phyloP scores from a whole-genome alignment of 305 asterid genomes.

The Andrographis paniculata region DNA sequence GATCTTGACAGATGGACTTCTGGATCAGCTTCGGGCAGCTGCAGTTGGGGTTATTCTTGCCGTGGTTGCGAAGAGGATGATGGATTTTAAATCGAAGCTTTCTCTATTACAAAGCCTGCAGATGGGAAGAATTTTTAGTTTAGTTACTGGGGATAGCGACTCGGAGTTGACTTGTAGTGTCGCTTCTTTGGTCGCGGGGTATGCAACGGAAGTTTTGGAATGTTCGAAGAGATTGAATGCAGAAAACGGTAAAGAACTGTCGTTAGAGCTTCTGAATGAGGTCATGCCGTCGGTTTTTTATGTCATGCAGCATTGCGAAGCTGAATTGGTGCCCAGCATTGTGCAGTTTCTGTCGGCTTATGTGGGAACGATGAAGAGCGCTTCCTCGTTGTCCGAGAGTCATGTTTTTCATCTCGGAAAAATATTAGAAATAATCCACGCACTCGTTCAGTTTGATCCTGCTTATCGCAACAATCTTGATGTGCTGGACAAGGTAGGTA shows the following conservation, averaged over 20 bases:
- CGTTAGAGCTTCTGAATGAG: conserved; percentile 58
- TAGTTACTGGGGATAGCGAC: conserved; percentile 46
- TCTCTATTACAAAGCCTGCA: conserved; percentile 62
- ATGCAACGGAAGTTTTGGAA: conserved; percentile 69
- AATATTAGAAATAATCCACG: conserved; percentile 76
- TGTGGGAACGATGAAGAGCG: conserved; percentile 78
- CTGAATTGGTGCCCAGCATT: conserved; percentile 59
- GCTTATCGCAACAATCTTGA: conserved; percentile 57
- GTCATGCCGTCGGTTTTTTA: conserved; percentile 73
- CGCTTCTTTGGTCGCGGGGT: conserved; percentile 64
- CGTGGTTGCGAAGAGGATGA: conserved; percentile 80
- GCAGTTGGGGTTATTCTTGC: conserved; percentile 75
- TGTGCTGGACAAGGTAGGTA: conserved; percentile 70
- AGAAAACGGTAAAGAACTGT: conserved; percentile 45
- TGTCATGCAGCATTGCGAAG: conserved; percentile 57
- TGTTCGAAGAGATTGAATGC: conserved; percentile 59
- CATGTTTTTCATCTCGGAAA: conserved; percentile 69
- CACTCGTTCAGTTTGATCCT: conserved; percentile 61
- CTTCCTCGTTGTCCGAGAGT: conserved; percentile 48
- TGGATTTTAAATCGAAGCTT: conserved; percentile 74
- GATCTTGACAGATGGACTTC: conserved; percentile 53
- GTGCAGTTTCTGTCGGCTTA: conserved; percentile 86
- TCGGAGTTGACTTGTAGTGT: conserved; percentile 46
- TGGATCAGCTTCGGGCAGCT: conserved; percentile 65
- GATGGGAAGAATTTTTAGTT: conserved; percentile 56